Conservation (phyloP, 1,284 basidiomycete genomes). For the Leccinum angustisporum region DNA sequence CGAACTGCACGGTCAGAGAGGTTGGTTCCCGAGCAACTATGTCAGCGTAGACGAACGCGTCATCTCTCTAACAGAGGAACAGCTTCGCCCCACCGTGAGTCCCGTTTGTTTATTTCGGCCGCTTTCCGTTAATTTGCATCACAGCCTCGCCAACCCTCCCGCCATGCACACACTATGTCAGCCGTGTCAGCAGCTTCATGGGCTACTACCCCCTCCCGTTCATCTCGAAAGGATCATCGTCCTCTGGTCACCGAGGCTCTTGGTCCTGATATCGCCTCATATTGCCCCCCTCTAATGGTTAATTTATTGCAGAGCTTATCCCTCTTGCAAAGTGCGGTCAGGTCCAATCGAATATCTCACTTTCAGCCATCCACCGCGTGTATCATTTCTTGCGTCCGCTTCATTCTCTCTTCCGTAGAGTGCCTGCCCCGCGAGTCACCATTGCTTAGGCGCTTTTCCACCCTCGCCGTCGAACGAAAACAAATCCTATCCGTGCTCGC, state of each 20-base stretch:
- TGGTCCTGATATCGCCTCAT: constrained; percentile 51
- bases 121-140: neutral
- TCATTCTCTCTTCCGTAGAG: constrained; percentile 81
- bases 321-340: constrained; percentile 83
- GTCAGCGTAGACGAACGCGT: constrained; percentile 63
- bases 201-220: constrained; percentile 45
- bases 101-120: constrained; percentile 7
- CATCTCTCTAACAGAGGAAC: constrained; percentile 53
- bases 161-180: constrained; percentile 51
- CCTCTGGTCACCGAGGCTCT: constrained; percentile 46
- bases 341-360: constrained; percentile 72
- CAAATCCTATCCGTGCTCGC: neutral
- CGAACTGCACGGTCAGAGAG: constrained; percentile 80
- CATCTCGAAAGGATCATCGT: constrained; percentile 40
- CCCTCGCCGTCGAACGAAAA: neutral
- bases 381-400: constrained; percentile 94
- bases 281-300: constrained; percentile 72
- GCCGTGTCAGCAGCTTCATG: constrained; percentile 54
- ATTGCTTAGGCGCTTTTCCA: constrained; percentile 64
- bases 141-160: constrained; percentile 28
- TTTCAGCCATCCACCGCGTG: constrained; percentile 84
- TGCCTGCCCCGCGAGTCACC: constrained; percentile 84
- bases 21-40: constrained; percentile 99
- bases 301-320: constrained; percentile 84
- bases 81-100: constrained; percentile 46